Evolutionary conservation across 768 basidiomycete genomes (phyloP), one percentile per base, ranked within the genome.

Genomic region (Ramaria rubella): DNA sequence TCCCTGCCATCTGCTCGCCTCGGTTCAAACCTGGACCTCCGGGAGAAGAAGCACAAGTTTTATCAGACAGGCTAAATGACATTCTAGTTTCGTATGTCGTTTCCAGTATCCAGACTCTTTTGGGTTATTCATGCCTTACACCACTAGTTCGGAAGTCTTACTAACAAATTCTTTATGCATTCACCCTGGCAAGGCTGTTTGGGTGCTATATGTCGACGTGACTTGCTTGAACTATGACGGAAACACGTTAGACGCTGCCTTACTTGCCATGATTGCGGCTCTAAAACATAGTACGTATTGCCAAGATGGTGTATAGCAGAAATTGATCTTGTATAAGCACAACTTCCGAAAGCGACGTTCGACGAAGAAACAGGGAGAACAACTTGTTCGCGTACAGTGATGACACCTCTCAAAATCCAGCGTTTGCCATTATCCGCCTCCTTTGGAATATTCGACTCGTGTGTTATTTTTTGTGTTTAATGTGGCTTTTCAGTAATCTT

Each of bases 221-320:
- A 90, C 87, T 1, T 97, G 95, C 67, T 90, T 99, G 61, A 98
- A 96, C 72, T 96, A 95, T 66, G 94, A 98, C 67, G 96, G 96
- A 5, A 98, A 97, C 65, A 87, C 79, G 1, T 92, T 94, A 58
- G 96, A 99, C 61, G 92, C 96, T 1, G 79, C 90, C 0, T 75
- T 97, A 9, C 67, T 97, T 21, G 91, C 92, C 0, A 88, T 94
- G 77, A 81, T 93, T 49, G 83, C 87, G 8, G 94, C 95, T 5
- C 73, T 98, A 43, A 79, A 76, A 67, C 91, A 93, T 59, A 87
- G 94, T 95, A 62, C 23, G 8, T n/a, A 48, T 27, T 4, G 45
- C 17, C 17, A 15, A 48, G 23, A 17, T 27, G 46, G 11, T 17
- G 15, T 26, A 7, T 15, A 14, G 15, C 44, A 45, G 23, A 12